These are phyloP conservation scores for Cryptococcus depauperatus DNA, from an alignment of 1,284 basidiomycete species.

Conservation along the genomic window DNA sequence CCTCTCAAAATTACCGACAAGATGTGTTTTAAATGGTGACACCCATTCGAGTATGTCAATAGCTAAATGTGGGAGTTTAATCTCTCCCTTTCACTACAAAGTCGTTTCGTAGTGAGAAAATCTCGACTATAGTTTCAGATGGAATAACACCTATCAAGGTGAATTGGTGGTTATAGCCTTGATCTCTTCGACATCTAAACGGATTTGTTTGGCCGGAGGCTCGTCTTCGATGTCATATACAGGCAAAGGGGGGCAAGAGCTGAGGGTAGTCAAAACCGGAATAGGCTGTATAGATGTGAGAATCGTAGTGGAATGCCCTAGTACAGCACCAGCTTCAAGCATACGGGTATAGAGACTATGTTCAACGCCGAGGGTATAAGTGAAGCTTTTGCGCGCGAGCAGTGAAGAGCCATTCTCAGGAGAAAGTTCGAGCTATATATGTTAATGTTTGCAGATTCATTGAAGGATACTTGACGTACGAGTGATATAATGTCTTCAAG, in stretches of 20 bases:
- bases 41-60: too few species aligned
- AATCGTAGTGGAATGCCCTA: not conserved
- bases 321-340: constrained; percentile 10
- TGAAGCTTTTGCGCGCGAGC: constrained; percentile 63
- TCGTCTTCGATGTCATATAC: not conserved
- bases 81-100: too few species aligned
- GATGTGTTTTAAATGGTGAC: too few species aligned
- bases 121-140: too few species aligned
- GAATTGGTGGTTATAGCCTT: too few species aligned
- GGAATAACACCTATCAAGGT: too few species aligned
- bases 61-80: too few species aligned
- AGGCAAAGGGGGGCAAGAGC: not conserved
- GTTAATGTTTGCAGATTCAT: not conserved
- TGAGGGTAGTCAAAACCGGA: not conserved
- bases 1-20: too few species aligned
- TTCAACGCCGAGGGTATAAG: constrained; percentile 72
- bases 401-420: constrained; percentile 47
- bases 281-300: not conserved
- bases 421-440: constrained; percentile 55
- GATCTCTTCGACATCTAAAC: too few species aligned
- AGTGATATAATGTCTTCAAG: constrained; percentile 83
- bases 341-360: constrained; percentile 55
- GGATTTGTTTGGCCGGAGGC: too few species aligned
- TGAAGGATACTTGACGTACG: constrained; percentile 47
- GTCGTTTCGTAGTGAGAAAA: too few species aligned